Conservation (phyloP, 192 early-diverging fungal genomes). For the Coemansia sp. region DNA sequence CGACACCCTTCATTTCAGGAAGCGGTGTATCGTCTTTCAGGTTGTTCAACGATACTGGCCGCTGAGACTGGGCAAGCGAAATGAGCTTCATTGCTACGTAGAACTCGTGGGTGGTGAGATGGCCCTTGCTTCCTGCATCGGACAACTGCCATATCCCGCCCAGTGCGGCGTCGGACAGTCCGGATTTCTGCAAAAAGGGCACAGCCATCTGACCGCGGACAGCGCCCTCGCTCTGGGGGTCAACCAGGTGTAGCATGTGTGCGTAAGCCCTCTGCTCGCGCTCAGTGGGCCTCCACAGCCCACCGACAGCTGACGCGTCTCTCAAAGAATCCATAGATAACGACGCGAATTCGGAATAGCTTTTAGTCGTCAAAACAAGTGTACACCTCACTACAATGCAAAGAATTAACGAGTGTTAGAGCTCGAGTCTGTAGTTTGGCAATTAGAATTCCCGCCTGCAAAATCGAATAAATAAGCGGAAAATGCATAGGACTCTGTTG, state of each 20-base stretch:
- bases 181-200: constrained; percentile 70
- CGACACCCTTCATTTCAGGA: constrained; percentile 62
- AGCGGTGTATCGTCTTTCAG: constrained; percentile 53
- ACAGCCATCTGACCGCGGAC: constrained; percentile 70
- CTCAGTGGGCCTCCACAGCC: constrained; percentile 56
- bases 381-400: background rate
- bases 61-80: constrained; percentile 76
- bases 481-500: background rate
- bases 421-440: background rate
- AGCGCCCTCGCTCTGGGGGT: constrained; percentile 61
- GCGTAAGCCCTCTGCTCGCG: constrained; percentile 64
- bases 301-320: constrained; percentile 19
- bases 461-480: background rate
- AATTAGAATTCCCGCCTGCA: background rate
- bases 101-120: constrained; percentile 71
- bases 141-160: constrained; percentile 87
- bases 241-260: constrained; percentile 63
- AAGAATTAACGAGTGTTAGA: background rate
- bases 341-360: background rate
- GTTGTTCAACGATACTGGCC: constrained; percentile 56
- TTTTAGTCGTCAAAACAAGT: background rate
- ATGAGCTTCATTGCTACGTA: constrained; percentile 84
- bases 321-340: constrained; percentile 21
- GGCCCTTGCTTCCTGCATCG: constrained; percentile 74
- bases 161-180: constrained; percentile 60